Evolutionary conservation across 768 basidiomycete species (phyloP).

Genomic region (Psilocybe tampanensis): DNA sequence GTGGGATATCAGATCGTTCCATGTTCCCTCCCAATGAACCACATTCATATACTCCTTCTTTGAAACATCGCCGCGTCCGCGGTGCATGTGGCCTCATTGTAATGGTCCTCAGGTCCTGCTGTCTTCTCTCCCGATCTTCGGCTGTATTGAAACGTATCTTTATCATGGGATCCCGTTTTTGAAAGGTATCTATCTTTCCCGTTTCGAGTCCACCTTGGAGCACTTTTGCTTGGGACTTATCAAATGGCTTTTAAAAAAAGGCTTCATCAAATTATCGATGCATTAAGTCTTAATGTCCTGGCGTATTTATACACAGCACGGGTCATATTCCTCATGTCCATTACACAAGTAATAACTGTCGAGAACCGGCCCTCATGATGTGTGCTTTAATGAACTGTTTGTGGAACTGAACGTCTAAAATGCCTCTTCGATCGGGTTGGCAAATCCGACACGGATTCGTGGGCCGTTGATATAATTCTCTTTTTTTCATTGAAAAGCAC

Average conservation of each 20-base stretch:
- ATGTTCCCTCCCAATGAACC: too few species aligned
- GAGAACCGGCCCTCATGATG: not conserved
- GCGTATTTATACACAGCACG: not conserved
- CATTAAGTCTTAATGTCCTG: not conserved
- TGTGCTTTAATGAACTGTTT: not conserved
- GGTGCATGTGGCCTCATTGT: constrained; percentile 21
- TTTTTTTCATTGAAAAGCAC: not conserved
- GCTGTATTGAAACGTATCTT: constrained; percentile 10
- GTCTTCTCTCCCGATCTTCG: constrained; percentile 21
- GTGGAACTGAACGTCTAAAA: not conserved
- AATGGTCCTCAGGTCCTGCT: not conserved
- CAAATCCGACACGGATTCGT: not conserved
- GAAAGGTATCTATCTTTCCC: constrained; percentile 16
- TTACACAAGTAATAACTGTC: not conserved
- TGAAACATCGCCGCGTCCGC: constrained; percentile 21
- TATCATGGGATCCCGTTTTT: constrained; percentile 19
- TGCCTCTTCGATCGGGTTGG: not conserved
- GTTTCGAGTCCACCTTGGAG: constrained; percentile 8
- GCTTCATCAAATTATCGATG: not conserved
- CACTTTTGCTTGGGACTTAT: not conserved
- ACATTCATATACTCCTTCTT: constrained; percentile 11
- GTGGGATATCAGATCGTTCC: constrained; percentile 19
- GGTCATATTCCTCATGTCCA: constrained; percentile 6
- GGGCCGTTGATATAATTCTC: not conserved
- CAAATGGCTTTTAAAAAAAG: not conserved